phyloP scores from a whole-genome alignment of 176 grass and related monocot genomes.

The Oryza brachyantha region DNA sequence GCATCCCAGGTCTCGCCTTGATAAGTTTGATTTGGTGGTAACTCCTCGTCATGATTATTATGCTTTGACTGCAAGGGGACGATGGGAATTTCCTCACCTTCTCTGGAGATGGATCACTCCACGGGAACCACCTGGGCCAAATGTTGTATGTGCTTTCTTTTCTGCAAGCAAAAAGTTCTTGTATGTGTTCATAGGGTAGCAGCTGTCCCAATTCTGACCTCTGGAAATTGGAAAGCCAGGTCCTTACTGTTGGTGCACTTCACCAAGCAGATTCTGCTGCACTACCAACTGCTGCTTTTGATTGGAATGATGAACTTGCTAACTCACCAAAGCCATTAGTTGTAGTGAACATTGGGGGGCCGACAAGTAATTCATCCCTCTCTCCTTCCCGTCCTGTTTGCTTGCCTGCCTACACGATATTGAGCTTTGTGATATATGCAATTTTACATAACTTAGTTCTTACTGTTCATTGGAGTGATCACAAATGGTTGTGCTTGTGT shows the following conservation, averaged over 20 bases:
- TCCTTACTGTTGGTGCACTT: conserved; percentile 74
- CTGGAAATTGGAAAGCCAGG: conserved; percentile 43
- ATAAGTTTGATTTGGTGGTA: conserved; percentile 84
- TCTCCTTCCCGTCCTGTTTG: neutral
- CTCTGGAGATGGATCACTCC: conserved; percentile 75
- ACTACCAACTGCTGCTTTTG: conserved; percentile 60
- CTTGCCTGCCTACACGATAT: neutral
- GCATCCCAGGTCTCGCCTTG: conserved; percentile 73
- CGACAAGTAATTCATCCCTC: conserved; percentile 64
- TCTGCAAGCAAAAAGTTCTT: neutral
- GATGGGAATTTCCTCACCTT: conserved; percentile 57
- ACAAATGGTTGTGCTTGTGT: neutral
- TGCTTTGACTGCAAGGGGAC: conserved; percentile 79
- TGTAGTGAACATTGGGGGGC: conserved; percentile 83
- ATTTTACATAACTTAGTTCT: neutral
- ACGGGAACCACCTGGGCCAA: conserved; percentile 72
- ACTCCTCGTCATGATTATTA: conserved; percentile 92
- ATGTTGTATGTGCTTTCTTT: conserved; percentile 59
- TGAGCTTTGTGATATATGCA: neutral
- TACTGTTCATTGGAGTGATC: conserved; percentile 3
- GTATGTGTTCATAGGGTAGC: neutral
- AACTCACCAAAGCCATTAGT: conserved; percentile 78
- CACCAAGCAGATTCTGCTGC: conserved; percentile 87
- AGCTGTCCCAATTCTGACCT: neutral
- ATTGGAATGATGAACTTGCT: conserved; percentile 80